A percentile compares a stretch with the other conserved stretches of the same genome.
phyloP scores from a whole-genome alignment of 1,284 basidiomycete genomes.

The Amylostereum chailletii region DNA sequence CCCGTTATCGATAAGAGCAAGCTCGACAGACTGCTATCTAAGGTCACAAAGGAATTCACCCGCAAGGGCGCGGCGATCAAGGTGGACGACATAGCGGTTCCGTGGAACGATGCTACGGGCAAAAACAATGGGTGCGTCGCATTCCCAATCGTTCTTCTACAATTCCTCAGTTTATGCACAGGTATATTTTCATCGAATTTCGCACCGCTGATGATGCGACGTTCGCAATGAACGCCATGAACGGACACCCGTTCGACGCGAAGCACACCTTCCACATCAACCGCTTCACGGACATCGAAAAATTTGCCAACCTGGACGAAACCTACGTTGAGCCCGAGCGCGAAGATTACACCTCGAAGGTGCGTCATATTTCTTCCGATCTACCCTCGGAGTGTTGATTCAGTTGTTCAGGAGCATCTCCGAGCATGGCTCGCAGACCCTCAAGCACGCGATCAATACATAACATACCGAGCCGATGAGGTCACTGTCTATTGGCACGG shows the following conservation, averaged over 20 bases:
- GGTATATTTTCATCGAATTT: conserved; percentile 89
- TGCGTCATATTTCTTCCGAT: conserved; percentile 23
- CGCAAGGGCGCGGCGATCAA: conserved; percentile 75
- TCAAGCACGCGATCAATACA: conserved; percentile 92
- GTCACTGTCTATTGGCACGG: conserved; percentile 94
- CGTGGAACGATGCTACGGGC: conserved; percentile 72
- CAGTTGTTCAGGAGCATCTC: conserved; percentile 72
- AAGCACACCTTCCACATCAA: conserved; percentile 89
- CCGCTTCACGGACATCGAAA: conserved; percentile 90
- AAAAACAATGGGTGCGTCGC: conserved; percentile 79
- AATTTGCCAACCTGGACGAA: conserved; percentile 75
- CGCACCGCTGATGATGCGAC: conserved; percentile 76
- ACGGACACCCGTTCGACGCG: conserved; percentile 87
- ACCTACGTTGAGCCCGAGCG: conserved; percentile 74
- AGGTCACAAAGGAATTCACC: conserved; percentile 77
- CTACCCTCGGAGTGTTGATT: not conserved
- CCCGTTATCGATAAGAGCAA: conserved; percentile 82
- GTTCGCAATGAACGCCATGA: conserved; percentile 71
- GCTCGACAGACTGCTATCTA: conserved; percentile 67
- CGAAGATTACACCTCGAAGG: conserved; percentile 79
- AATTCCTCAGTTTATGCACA: conserved; percentile 20
- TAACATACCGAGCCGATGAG: conserved; percentile 89
- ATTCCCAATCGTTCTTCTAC: conserved; percentile 1
- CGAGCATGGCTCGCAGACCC: conserved; percentile 92
- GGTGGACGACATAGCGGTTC: conserved; percentile 70